Percentiles rank a stretch among this genome's conserved stretches.
Conservation (phyloP, 2,329 filamentous ascomycete genomes). For the Sporothrix phasma region DNA sequence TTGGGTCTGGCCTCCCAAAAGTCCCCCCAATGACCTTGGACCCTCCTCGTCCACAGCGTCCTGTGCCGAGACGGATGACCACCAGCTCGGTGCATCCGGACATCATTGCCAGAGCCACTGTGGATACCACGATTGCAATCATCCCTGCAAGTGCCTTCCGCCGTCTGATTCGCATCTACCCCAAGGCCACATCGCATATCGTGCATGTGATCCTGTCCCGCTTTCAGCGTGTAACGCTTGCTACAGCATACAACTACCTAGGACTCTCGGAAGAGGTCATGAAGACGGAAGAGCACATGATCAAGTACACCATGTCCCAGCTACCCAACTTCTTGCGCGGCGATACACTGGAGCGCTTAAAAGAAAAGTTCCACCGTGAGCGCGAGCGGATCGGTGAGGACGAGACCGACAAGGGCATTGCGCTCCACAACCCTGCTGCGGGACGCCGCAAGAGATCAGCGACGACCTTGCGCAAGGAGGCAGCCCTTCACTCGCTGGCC, state of each 20-base stretch:
- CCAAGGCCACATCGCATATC: slow-evolving; percentile 92
- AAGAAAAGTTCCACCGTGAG: slow-evolving; percentile 85
- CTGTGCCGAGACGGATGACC: slow-evolving; percentile 35
- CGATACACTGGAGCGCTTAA: slow-evolving; percentile 69
- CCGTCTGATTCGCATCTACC: slow-evolving; percentile 84
- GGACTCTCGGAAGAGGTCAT: slow-evolving; percentile 86
- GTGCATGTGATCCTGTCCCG: slow-evolving; percentile 94
- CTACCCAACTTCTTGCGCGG: slow-evolving; percentile 85
- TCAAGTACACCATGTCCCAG: slow-evolving; percentile 83
- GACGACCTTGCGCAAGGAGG: slow-evolving; percentile 68
- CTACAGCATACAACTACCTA: slow-evolving; percentile 89
- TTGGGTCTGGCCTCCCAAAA: slow-evolving; percentile 37
- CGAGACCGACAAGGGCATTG: slow-evolving; percentile 84
- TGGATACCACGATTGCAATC: slow-evolving; percentile 95
- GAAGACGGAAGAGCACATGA: slow-evolving; percentile 87
- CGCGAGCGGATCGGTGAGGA: slow-evolving; percentile 71
- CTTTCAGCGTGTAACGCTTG: slow-evolving; percentile 86
- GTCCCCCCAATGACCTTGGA: slow-evolving; percentile 73
- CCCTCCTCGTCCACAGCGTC: slow-evolving; percentile 27
- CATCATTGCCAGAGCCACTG: slow-evolving; percentile 88
- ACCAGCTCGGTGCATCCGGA: slow-evolving; percentile 86
- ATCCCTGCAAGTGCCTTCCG: slow-evolving; percentile 95
- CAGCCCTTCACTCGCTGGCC: slow-evolving; percentile 57
- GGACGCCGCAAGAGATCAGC: slow-evolving; percentile 61
- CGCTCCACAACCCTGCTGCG: slow-evolving; percentile 69